These are phyloP conservation scores for Vicia faba DNA, from an alignment of 306 rosid genomes.

Conservation along the genomic window DNA sequence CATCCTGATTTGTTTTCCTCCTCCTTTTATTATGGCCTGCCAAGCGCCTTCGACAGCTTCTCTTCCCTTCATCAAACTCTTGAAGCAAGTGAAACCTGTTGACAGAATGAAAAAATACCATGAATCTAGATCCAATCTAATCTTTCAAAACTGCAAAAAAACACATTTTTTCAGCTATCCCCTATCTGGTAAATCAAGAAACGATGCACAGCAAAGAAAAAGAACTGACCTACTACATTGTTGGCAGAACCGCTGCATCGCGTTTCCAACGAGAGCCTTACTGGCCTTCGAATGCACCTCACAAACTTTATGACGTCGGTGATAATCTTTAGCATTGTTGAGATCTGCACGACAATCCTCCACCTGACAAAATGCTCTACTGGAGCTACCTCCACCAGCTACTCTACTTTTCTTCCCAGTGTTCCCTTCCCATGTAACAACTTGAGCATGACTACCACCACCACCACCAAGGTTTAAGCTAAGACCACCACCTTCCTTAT, in stretches of 20 bases:
- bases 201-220: neutral
- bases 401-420: slow-evolving; percentile 74
- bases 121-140: neutral
- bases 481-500: slow-evolving; percentile 59
- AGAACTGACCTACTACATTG: slow-evolving; percentile 87
- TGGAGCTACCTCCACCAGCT: slow-evolving; percentile 54
- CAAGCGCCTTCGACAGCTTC: slow-evolving; percentile 69
- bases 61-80: slow-evolving; percentile 70
- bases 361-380: slow-evolving; percentile 83
- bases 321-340: slow-evolving; percentile 79
- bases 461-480: slow-evolving; percentile 64
- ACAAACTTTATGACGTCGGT: slow-evolving; percentile 88
- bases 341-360: slow-evolving; percentile 90
- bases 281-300: slow-evolving; percentile 86
- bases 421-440: slow-evolving; percentile 54
- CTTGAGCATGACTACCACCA: slow-evolving; percentile 34
- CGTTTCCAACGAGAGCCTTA: slow-evolving; percentile 73
- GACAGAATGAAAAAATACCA: slow-evolving; percentile 22
- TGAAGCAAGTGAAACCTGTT: slow-evolving; percentile 61
- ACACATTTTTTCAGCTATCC: neutral
- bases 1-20: slow-evolving; percentile 55
- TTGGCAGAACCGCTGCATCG: slow-evolving; percentile 92
- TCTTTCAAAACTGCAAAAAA: neutral
- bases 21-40: slow-evolving; percentile 65
- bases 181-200: slow-evolving; percentile 1